A percentile compares a stretch with the other conserved stretches of the same genome.
phyloP scores from a whole-genome alignment of 139 green algal genomes.

The Cymbomonas tetramitiformis region DNA sequence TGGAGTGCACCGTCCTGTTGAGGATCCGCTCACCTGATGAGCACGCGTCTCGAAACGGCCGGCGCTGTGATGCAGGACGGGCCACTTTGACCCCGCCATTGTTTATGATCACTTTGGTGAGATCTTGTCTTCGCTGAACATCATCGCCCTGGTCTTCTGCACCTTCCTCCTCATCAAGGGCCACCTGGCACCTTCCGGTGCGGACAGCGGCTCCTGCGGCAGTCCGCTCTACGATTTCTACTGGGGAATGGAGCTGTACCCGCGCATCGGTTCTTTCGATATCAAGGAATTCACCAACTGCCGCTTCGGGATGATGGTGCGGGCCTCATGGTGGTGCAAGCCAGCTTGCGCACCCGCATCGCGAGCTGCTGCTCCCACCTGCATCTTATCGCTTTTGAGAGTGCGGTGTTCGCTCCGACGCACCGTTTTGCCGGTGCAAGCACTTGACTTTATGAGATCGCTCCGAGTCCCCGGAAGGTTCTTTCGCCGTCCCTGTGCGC shows the following conservation, averaged over 20 bases:
- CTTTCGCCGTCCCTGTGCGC: no score
- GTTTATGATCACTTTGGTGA: conserved; percentile 54
- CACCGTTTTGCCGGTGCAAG: no score
- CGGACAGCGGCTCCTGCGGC: conserved; percentile 38
- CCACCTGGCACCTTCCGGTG: conserved; percentile 15
- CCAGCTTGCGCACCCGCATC: no score
- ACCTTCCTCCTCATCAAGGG: conserved; percentile 48
- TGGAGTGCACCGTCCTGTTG: not conserved
- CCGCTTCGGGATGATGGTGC: conserved; percentile 59
- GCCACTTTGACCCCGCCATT: conserved; percentile 37
- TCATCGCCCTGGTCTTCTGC: conserved; percentile 44
- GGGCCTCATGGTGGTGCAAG: no score
- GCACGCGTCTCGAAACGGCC: not conserved
- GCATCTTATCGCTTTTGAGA: no score
- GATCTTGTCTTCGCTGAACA: conserved; percentile 43
- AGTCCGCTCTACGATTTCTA: conserved; percentile 59
- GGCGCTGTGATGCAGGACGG: not conserved
- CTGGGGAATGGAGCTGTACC: conserved; percentile 66
- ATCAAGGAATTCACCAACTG: conserved; percentile 73
- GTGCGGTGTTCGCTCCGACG: no score
- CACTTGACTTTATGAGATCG: no score
- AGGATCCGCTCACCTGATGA: not conserved
- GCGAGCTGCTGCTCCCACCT: no score
- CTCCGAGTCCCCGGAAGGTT: no score
- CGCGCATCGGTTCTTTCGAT: conserved; percentile 52